Evolutionary conservation across 345 rosid genomes (phyloP).

Genomic region (Eucalyptus melliodora): DNA sequence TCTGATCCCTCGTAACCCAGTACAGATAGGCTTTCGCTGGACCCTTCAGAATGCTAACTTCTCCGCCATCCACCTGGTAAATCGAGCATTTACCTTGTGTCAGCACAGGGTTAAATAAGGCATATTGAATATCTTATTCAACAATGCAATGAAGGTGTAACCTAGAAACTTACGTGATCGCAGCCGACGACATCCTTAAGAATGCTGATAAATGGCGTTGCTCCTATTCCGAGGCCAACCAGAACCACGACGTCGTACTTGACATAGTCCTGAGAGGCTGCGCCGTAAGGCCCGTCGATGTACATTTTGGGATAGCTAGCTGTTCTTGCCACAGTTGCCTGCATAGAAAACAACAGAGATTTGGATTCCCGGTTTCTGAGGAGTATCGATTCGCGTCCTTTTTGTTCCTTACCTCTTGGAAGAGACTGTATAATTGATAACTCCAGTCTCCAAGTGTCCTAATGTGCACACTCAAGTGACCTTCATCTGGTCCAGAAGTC

Average conservation of each 20-base stretch:
- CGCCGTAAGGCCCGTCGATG: slow-evolving; percentile 50
- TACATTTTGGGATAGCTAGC: slow-evolving; percentile 21
- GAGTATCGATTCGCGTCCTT: background rate
- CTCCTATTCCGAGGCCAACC: slow-evolving; percentile 55
- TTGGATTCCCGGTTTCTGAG: background rate
- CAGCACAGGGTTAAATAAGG: background rate
- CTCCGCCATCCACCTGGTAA: slow-evolving; percentile 6
- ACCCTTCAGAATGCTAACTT: background rate
- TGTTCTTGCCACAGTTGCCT: background rate
- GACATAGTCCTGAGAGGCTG: slow-evolving; percentile 41
- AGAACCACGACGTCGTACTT: slow-evolving; percentile 39
- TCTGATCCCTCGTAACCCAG: slow-evolving; percentile 59
- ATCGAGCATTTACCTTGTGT: background rate
- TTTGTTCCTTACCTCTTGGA: slow-evolving; percentile 23
- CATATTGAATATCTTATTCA: background rate
- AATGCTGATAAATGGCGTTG: slow-evolving; percentile 51
- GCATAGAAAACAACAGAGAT: background rate
- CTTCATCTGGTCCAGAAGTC: slow-evolving; percentile 37
- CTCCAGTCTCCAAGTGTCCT: slow-evolving; percentile 57
- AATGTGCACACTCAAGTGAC: slow-evolving; percentile 39
- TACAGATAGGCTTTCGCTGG: slow-evolving; percentile 42
- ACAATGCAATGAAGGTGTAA: background rate
- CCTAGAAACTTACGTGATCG: background rate
- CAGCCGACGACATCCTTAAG: slow-evolving; percentile 22
- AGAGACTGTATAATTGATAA: slow-evolving; percentile 22